A percentile compares a stretch with the other conserved stretches of the same genome.
phyloP scores from a whole-genome alignment of 108 stramenopile species.

The Cyclotella choctawhatcheeana region DNA sequence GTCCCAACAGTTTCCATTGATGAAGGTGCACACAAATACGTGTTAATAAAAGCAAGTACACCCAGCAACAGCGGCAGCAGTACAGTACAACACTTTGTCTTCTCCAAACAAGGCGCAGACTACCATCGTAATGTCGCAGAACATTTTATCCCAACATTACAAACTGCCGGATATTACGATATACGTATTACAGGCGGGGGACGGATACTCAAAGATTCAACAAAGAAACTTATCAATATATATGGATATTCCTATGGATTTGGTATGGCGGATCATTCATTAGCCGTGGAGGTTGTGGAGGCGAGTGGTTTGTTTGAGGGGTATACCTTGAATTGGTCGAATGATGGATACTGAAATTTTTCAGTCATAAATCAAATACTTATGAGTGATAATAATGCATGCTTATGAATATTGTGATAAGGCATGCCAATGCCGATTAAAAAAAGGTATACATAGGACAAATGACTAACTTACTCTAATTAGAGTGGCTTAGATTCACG shows the following conservation, averaged over 20 bases:
- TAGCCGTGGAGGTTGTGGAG: constrained; percentile 63
- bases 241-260: constrained; percentile 86
- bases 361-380: no score
- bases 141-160: constrained; percentile 63
- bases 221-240: constrained; percentile 60
- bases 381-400: no score
- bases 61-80: constrained; percentile 15
- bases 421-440: no score
- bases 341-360: constrained; percentile 70
- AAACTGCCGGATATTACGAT: constrained; percentile 58
- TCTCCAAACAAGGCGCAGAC: constrained; percentile 54
- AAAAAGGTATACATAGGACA: no score
- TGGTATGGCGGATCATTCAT: constrained; percentile 76
- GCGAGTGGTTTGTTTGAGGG: constrained; percentile 58
- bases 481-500: no score
- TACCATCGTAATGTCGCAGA: constrained; percentile 88
- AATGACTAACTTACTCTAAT: no score
- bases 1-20: constrained; percentile 74
- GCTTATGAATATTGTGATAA: no score
- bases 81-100: constrained; percentile 63
- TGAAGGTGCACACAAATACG: constrained; percentile 84
- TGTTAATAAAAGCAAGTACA: constrained; percentile 61
- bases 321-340: constrained; percentile 63
- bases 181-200: constrained; percentile 83
- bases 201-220: constrained; percentile 57